Conservation (phyloP, 352 stramenopile genomes). For the Phytophthora ramorum region DNA sequence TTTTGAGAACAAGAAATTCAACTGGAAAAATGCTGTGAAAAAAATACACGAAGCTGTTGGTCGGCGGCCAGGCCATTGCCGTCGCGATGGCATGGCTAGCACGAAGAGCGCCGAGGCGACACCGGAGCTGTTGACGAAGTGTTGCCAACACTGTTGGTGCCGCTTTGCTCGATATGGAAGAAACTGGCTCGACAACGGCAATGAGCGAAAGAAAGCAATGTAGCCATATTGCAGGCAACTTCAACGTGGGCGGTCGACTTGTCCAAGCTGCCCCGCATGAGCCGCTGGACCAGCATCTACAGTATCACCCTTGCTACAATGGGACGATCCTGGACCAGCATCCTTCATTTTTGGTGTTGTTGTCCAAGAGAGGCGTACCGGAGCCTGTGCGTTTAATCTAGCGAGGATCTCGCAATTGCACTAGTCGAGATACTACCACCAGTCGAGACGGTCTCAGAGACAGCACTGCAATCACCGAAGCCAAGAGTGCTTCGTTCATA, state of each 20-base stretch:
- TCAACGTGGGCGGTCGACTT: constrained; percentile 2
- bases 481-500: background rate
- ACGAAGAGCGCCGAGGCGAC: background rate
- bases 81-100: background rate
- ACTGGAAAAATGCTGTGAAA: background rate
- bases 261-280: too few relatives aligned
- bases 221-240: constrained; percentile 9
- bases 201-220: too few relatives aligned
- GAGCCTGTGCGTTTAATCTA: too few relatives aligned
- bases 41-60: constrained; percentile 3
- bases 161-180: background rate
- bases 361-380: too few relatives aligned
- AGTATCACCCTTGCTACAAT: too few relatives aligned
- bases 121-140: background rate
- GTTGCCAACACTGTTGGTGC: background rate
- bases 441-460: background rate
- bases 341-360: too few relatives aligned
- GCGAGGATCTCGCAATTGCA: background rate
- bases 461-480: background rate
- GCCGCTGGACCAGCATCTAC: too few relatives aligned
- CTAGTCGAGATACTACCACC: background rate
- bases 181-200: background rate
- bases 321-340: too few relatives aligned
- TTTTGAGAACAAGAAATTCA: constrained; percentile 1
- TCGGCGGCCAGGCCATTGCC: background rate